phyloP scores from a whole-genome alignment of 176 grass and related monocot genomes.

The Typha latifolia region DNA sequence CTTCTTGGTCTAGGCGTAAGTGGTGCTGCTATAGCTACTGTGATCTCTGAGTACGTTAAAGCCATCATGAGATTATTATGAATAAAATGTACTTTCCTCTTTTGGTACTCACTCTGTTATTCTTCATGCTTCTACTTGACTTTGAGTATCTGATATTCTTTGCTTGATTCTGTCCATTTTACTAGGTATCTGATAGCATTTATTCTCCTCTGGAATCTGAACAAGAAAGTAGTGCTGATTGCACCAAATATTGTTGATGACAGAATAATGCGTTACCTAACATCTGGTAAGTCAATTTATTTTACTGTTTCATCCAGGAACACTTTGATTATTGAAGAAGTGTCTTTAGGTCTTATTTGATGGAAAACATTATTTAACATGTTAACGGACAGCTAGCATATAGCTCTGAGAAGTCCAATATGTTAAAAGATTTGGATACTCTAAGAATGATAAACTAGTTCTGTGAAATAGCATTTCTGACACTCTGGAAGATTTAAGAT shows the following conservation, averaged over 20 bases:
- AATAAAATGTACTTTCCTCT: slow-evolving; percentile 23
- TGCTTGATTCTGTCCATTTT: slow-evolving; percentile 8
- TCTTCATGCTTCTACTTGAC: background rate
- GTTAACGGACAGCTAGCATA: too few relatives aligned
- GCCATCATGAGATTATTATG: slow-evolving; percentile 17
- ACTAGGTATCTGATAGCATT: slow-evolving; percentile 71
- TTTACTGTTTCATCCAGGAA: slow-evolving; percentile 11
- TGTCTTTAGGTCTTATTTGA: background rate
- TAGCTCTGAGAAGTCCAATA: too few relatives aligned
- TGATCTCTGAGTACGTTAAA: slow-evolving; percentile 80
- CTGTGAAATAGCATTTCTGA: too few relatives aligned
- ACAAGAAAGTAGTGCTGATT: slow-evolving; percentile 52
- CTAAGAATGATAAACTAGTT: too few relatives aligned
- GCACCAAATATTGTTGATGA: slow-evolving; percentile 38
- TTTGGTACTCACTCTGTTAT: slow-evolving; percentile 17
- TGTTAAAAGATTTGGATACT: too few relatives aligned
- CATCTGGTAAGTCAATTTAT: slow-evolving; percentile 54
- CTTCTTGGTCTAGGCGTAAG: slow-evolving; percentile 79
- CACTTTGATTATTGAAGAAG: slow-evolving; percentile 8
- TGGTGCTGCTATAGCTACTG: slow-evolving; percentile 82
- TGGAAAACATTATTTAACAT: too few relatives aligned
- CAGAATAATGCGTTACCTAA: slow-evolving; percentile 57
- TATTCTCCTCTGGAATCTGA: slow-evolving; percentile 83
- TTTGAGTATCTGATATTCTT: background rate
- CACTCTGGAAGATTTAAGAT: too few relatives aligned